A percentile compares a stretch with the other conserved stretches of the same genome.
Conservation (phyloP, 2,329 filamentous ascomycete genomes). For the Thelonectria olida region DNA sequence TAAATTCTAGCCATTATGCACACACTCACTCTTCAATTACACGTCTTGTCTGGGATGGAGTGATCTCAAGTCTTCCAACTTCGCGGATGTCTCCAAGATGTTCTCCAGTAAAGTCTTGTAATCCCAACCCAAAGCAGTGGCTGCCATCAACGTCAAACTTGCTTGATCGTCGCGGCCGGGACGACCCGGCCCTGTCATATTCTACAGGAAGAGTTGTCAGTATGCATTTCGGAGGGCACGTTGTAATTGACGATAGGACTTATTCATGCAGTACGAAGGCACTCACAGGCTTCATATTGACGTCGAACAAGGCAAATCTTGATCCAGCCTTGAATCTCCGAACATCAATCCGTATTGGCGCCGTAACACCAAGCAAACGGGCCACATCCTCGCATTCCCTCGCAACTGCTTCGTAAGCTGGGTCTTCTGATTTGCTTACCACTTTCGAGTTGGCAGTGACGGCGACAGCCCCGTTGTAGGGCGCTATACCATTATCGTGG, state of each 20-base stretch:
- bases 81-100: constrained; percentile 23
- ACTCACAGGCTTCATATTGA: constrained; percentile 62
- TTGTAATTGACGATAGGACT: no score
- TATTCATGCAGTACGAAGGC: not conserved
- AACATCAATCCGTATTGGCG: constrained; percentile 58
- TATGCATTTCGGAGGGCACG: no score
- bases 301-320: constrained; percentile 58
- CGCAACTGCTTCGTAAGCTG: constrained; percentile 39
- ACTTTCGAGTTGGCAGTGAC: constrained; percentile 52
- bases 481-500: constrained; percentile 27
- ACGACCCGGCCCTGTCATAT: constrained; percentile 29
- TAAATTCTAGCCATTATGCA: no score
- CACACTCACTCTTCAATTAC: no score
- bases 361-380: constrained; percentile 49
- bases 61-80: constrained; percentile 17
- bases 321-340: constrained; percentile 47
- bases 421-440: constrained; percentile 39
- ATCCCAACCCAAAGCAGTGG: constrained; percentile 25
- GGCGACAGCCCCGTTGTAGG: constrained; percentile 33
- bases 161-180: constrained; percentile 29
- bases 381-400: constrained; percentile 53
- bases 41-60: not conserved
- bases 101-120: constrained; percentile 21
- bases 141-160: constrained; percentile 29
- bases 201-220: constrained; percentile 24